These are phyloP conservation scores for Hypoxylon perforatum DNA, from an alignment of 495 filamentous ascomycete genomes.

Conservation along the genomic window DNA sequence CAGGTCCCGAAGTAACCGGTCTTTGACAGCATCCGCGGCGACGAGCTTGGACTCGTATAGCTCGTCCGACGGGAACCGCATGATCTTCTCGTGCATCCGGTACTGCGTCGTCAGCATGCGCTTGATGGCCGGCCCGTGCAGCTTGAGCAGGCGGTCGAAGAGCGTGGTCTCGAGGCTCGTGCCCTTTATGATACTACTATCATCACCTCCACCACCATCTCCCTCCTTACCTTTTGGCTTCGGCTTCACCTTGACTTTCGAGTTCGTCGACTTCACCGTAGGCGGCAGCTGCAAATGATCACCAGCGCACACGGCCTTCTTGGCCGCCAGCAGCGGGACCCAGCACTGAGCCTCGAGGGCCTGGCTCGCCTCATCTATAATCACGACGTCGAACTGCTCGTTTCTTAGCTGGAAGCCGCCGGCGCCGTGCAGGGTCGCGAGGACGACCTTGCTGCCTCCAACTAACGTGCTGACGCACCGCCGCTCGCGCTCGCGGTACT, in stretches of 20 bases:
- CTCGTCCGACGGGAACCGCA: constrained; percentile 90
- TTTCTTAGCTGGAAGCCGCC: constrained; percentile 84
- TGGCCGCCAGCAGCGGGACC: constrained; percentile 85
- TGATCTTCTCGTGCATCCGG: constrained; percentile 96
- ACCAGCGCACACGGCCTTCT: constrained; percentile 89
- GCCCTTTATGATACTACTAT: constrained; percentile 52
- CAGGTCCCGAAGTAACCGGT: constrained; percentile 78
- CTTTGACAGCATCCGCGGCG: constrained; percentile 80
- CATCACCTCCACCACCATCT: too few species aligned
- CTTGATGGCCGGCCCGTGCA: constrained; percentile 88
- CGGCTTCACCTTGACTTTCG: constrained; percentile 54
- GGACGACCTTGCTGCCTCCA: constrained; percentile 81
- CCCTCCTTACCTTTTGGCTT: constrained; percentile 40
- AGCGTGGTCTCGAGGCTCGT: constrained; percentile 84
- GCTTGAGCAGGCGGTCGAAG: constrained; percentile 85
- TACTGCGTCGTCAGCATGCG: constrained; percentile 98
- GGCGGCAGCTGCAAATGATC: constrained; percentile 96
- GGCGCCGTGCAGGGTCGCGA: constrained; percentile 92
- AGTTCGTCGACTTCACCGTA: constrained; percentile 85
- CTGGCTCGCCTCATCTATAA: constrained; percentile 96
- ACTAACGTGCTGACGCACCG: constrained; percentile 82
- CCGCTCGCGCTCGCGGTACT: constrained; percentile 86
- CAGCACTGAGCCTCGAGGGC: constrained; percentile 97
- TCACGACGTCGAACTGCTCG: constrained; percentile 90
- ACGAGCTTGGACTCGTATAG: constrained; percentile 85